phyloP scores from a whole-genome alignment of 805 yeast species.

The Sporopachydermia quercuum region DNA sequence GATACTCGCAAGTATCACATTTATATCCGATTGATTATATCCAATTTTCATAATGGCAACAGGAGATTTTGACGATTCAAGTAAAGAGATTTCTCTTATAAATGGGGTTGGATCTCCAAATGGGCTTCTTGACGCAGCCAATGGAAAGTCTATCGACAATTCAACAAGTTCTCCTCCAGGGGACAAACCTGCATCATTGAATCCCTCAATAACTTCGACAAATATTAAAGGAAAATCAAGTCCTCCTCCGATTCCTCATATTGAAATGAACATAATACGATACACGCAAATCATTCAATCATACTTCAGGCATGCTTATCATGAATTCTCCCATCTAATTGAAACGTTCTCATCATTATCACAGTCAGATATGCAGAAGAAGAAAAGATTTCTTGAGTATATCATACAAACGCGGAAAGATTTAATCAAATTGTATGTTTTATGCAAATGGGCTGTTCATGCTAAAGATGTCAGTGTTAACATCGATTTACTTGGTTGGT shows the following conservation, averaged over 20 bases:
- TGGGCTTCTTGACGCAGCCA: no score
- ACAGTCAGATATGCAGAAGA: conserved; percentile 46
- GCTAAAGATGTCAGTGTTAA: conserved; percentile 56
- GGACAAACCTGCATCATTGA: no score
- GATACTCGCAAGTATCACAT: no score
- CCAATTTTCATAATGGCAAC: no score
- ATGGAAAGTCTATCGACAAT: no score
- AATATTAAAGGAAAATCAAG: no score
- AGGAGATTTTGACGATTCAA: no score
- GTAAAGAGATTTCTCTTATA: no score
- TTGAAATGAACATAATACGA: conserved; percentile 56
- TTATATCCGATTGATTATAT: no score
- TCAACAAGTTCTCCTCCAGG: no score
- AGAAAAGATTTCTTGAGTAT: conserved; percentile 51
- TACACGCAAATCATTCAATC: conserved; percentile 42
- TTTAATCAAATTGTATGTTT: conserved; percentile 68
- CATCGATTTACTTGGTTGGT: conserved; percentile 81
- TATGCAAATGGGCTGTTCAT: conserved; percentile 77
- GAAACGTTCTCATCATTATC: conserved; percentile 40
- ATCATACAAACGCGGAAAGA: conserved; percentile 68
- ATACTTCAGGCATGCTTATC: conserved; percentile 45
- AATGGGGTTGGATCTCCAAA: no score
- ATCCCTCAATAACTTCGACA: no score
- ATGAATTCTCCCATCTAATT: conserved; percentile 44
- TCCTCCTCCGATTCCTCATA: conserved; percentile 48